These are phyloP conservation scores for Paecilomyces formosus DNA, from an alignment of 2,329 filamentous ascomycete species.

Conservation along the genomic window DNA sequence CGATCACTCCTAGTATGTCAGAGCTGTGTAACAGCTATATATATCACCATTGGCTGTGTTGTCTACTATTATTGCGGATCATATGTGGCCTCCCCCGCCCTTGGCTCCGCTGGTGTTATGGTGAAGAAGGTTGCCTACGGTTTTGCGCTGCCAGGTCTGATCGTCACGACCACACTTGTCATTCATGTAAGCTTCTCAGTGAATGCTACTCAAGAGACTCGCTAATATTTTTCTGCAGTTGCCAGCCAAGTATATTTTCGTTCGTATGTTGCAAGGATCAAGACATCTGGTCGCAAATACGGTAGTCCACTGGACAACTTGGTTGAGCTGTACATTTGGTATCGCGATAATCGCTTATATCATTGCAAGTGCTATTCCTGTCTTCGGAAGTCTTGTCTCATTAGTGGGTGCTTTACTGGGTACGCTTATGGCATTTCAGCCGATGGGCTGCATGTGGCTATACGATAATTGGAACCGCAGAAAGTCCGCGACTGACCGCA, in stretches of 20 bases:
- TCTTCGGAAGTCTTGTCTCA: constrained; percentile 13
- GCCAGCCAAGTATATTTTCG: constrained; percentile 14
- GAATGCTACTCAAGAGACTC: too few relatives aligned
- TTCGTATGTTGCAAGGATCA: constrained; percentile 11
- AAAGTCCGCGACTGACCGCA: constrained; percentile 7
- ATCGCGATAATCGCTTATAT: constrained; percentile 12
- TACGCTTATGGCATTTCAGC: constrained; percentile 15
- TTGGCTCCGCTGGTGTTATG: constrained; percentile 37
- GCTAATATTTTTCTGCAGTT: not conserved
- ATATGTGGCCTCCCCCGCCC: constrained; percentile 40
- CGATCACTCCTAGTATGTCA: constrained; percentile 27
- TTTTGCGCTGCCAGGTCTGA: constrained; percentile 24
- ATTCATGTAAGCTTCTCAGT: constrained; percentile 14
- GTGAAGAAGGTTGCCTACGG: constrained; percentile 43
- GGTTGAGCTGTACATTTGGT: constrained; percentile 11
- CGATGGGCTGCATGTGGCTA: constrained; percentile 37
- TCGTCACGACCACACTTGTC: constrained; percentile 18
- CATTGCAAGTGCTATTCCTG: constrained; percentile 15
- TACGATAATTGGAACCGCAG: constrained; percentile 33
- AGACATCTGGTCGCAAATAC: constrained; percentile 11
- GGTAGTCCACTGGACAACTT: constrained; percentile 11
- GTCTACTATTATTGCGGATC: constrained; percentile 43
- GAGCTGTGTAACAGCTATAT: constrained; percentile 23
- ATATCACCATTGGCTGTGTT: constrained; percentile 31
- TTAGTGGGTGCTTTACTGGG: constrained; percentile 14